Percentiles rank a stretch among this genome's conserved stretches.
These are phyloP conservation scores for Candida anglica DNA, from an alignment of 805 yeast species.

Conservation along the genomic window DNA sequence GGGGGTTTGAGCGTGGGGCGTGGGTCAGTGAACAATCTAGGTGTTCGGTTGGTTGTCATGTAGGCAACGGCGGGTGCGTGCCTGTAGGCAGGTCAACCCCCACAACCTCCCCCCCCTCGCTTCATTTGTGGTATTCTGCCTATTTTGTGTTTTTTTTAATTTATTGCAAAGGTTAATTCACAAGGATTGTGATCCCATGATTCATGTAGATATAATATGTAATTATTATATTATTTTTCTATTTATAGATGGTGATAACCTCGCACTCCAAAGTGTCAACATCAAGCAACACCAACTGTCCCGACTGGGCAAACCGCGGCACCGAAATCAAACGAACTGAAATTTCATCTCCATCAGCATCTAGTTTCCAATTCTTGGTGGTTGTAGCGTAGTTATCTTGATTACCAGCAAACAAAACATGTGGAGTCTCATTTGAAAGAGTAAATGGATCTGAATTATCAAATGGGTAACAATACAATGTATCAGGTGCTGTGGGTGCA, in stretches of 20 bases:
- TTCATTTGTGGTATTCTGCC: too few species aligned
- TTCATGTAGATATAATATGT: too few species aligned
- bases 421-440: constrained; percentile 69
- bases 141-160: too few species aligned
- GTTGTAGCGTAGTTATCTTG: constrained; percentile 52
- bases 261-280: constrained; percentile 38
- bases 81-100: too few species aligned
- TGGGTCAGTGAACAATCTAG: too few species aligned
- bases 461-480: constrained; percentile 86
- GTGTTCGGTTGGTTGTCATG: too few species aligned
- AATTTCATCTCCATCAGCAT: constrained; percentile 1
- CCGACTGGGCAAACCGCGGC: constrained; percentile 67
- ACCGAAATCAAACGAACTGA: constrained; percentile 55
- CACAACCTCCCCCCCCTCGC: too few species aligned
- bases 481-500: constrained; percentile 95
- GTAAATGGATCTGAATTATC: constrained; percentile 75
- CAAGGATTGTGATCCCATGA: too few species aligned
- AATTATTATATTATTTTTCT: too few species aligned
- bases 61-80: too few species aligned
- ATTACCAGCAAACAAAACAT: constrained; percentile 83
- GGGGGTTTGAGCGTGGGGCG: too few species aligned
- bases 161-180: too few species aligned
- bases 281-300: constrained; percentile 37
- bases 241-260: constrained; percentile 41
- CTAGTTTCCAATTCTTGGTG: constrained; percentile 12